phyloP scores from a whole-genome alignment of 345 rosid genomes.

The Hirschfeldia incana region DNA sequence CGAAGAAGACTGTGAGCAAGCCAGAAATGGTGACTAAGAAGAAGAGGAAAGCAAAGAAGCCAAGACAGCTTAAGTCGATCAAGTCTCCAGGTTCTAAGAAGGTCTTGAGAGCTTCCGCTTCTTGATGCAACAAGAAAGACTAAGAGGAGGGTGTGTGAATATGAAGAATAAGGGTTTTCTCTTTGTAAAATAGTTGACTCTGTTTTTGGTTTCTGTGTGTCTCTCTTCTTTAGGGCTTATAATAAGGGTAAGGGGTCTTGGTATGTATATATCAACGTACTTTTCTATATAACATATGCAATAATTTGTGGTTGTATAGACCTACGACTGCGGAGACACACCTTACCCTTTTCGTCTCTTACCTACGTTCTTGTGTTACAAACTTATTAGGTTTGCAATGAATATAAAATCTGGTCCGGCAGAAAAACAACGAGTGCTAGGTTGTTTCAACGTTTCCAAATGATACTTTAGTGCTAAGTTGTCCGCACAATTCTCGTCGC shows the following conservation, averaged over 20 bases:
- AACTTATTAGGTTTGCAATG: background rate
- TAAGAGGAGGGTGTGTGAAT: background rate
- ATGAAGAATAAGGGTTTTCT: background rate
- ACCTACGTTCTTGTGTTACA: background rate
- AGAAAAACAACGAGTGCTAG: background rate
- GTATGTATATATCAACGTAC: constrained; percentile 5
- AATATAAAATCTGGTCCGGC: background rate
- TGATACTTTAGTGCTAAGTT: too few species aligned
- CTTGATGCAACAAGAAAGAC: constrained; percentile 6
- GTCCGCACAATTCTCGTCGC: background rate
- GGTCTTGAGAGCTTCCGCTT: constrained; percentile 48
- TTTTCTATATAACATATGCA: background rate
- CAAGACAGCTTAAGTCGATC: constrained; percentile 34
- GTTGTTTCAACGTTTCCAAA: background rate
- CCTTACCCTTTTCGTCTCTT: background rate
- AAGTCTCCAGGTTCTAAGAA: constrained; percentile 39
- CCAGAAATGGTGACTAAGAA: constrained; percentile 38
- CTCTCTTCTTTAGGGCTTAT: background rate
- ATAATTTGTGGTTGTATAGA: background rate
- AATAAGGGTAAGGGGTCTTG: background rate
- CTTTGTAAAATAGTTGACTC: constrained; percentile 1
- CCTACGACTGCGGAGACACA: background rate
- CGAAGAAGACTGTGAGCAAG: constrained; percentile 35
- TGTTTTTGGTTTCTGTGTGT: constrained; percentile 7
- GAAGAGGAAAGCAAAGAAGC: constrained; percentile 42